Conservation (phyloP, 2,329 filamentous ascomycete genomes). For the Fusarium denticulatum region DNA sequence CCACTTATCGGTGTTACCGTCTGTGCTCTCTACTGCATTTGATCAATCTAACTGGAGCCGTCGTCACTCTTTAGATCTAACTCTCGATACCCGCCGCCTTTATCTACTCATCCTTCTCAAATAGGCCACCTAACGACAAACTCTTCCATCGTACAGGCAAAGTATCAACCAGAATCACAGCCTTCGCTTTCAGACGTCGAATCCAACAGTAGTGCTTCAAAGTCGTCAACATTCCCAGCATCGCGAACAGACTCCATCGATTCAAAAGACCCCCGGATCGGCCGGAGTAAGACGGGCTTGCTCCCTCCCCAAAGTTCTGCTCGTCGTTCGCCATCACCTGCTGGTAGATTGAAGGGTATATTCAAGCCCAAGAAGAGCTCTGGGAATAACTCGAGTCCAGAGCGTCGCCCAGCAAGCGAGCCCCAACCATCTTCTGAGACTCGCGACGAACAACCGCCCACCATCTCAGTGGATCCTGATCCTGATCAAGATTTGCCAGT, state of each 20-base stretch:
- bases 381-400: slow-evolving; percentile 35
- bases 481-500: slow-evolving; percentile 33
- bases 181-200: slow-evolving; percentile 35
- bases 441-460: slow-evolving; percentile 37
- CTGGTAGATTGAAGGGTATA: slow-evolving; percentile 73
- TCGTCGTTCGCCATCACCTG: slow-evolving; percentile 74
- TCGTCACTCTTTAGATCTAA: slow-evolving; percentile 41
- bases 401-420: slow-evolving; percentile 29
- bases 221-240: slow-evolving; percentile 39
- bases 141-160: slow-evolving; percentile 72
- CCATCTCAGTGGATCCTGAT: slow-evolving; percentile 30
- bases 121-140: slow-evolving; percentile 75
- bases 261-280: slow-evolving; percentile 39
- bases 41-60: slow-evolving; percentile 36
- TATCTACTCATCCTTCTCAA: slow-evolving; percentile 70
- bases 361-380: slow-evolving; percentile 58
- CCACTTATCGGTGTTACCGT: slow-evolving; percentile 19
- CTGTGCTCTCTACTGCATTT: slow-evolving; percentile 33
- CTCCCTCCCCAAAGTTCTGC: slow-evolving; percentile 50
- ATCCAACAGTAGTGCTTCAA: slow-evolving; percentile 40
- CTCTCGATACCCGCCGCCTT: slow-evolving; percentile 43
- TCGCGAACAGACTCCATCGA: slow-evolving; percentile 41
- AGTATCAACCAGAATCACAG: slow-evolving; percentile 51
- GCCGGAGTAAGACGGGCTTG: slow-evolving; percentile 42
- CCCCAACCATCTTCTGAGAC: slow-evolving; percentile 32